Base-by-base conservation (phyloP, 176 grass and related monocot genomes). In the Saccharum spontaneum region DNA sequence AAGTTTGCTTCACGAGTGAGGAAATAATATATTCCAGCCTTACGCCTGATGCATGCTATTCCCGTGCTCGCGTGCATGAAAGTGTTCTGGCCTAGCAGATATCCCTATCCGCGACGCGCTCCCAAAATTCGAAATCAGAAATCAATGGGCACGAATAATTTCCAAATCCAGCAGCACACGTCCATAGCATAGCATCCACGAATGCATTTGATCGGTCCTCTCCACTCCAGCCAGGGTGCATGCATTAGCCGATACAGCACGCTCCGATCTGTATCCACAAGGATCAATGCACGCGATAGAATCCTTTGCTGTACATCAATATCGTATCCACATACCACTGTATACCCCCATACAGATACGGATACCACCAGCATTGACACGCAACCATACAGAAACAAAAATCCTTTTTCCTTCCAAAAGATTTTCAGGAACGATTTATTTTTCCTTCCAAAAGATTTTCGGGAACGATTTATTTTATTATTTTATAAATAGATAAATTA, bases 1-100 rank as follows among this genome's bases (percentile, higher is more conserved):
- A 40, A 45, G 70, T 65, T 75, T 84, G 82, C 54, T 67, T 76
- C 12, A 66, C 41, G 18, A 12, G 26, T 18, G 72, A 40, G 82
- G 36, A 84, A 76, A 76, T 26, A 15, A 76, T 66, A 66, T 12
- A 40, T 28, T 40, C 48, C 11, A 2, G 13, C 33, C 24, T 26
- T 5, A 60, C 16, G 6, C 10, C 3, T 48, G 23, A 16, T 1
- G 16, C 38, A 71, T 18, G 75, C 23, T 37, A 36, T 45, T 61
- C 24, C 8, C 30, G 75, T 62, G 26, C 28, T 18, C 14, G 33
- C 4, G 31, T 18, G 13, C 16, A 22, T 17, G 30, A 39, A 36
- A 24, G 33, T 30, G 8, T 13, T 3, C 6, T 41, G 8, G 13
- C 13, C 3, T 5, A 26, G 11, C 8, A 1, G 0, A 20, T 54